These are phyloP conservation scores for Phylloporus arenicola DNA, from an alignment of 768 basidiomycete species.

Conservation along the genomic window DNA sequence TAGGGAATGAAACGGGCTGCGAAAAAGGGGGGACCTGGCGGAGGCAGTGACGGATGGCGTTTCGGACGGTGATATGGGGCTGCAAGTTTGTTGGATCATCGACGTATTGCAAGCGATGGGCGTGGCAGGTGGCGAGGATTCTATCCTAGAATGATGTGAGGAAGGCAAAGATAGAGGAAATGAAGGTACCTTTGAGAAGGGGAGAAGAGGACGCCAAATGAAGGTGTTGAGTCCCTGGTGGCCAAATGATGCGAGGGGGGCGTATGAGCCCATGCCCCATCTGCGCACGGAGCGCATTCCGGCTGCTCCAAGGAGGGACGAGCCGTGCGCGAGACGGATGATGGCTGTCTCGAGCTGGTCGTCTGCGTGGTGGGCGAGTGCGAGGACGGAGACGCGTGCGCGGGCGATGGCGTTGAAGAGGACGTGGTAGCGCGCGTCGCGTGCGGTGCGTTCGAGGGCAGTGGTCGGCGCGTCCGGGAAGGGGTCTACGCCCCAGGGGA, in stretches of 20 bases:
- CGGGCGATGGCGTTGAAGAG: conserved; percentile 45
- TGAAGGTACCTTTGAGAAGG: conserved; percentile 56
- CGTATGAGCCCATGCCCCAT: conserved; percentile 69
- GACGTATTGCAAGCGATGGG: conserved; percentile 54
- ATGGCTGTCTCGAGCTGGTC: conserved; percentile 81
- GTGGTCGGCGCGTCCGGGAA: conserved; percentile 46
- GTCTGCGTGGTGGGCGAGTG: conserved; percentile 74
- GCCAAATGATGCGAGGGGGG: conserved; percentile 40
- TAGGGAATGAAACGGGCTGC: conserved; percentile 18
- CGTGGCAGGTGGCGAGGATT: conserved; percentile 73
- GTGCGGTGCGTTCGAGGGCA: conserved; percentile 52
- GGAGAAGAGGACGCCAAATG: conserved; percentile 67
- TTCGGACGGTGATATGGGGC: conserved; percentile 65
- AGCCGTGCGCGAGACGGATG: conserved; percentile 60
- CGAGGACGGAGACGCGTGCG: conserved; percentile 39
- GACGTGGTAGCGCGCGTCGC: conserved; percentile 51
- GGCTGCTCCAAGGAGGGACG: conserved; percentile 49
- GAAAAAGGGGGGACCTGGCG: conserved; percentile 11
- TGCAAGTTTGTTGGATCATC: conserved; percentile 71
- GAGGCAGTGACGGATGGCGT: conserved; percentile 58
- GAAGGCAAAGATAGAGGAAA: neutral
- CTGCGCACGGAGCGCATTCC: conserved; percentile 66
- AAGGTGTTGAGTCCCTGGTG: conserved; percentile 58
- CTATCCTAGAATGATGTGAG: conserved; percentile 49
- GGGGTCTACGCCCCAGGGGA: conserved; percentile 55